Evolutionary conservation across 805 yeast genomes (phyloP), one percentile per base, ranked within the genome.

Genomic region (Komagataella phaffii): DNA sequence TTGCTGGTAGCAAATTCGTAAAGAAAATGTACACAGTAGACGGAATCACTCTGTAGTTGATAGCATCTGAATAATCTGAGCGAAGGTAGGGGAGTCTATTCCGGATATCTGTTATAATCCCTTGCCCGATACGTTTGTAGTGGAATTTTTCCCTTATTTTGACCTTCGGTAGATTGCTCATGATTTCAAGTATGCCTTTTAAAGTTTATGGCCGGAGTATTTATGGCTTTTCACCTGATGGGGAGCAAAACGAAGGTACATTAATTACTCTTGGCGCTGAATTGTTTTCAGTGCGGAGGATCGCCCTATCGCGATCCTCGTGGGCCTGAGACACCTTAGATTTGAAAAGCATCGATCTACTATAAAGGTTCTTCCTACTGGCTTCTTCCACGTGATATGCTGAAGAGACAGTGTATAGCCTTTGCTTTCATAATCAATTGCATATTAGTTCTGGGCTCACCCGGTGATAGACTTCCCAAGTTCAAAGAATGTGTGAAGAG

Each of bases 1-100:
- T 75, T 0, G 97, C 97, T 1, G 98, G 98, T 44, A 91, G 71
- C 47, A 91, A 63, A 63, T 93, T 91, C 46, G 96, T 89, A 72
- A 93, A 89, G 65, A 85, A 91, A 12, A 93, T 85, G 63, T 78
- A 88, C 1, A 85, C 68, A 0, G 88, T 81, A 0, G 96, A 73
- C 0, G 99, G 99, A 1, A 91, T 71, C 12, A 90, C 95, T 59
- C 99, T 67, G 63, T 93, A 93, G 61, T 87, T 83, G 66, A 76
- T 72, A 0, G 91, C 91, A 68, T 91, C 98, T 14, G 60, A 75
- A 80, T 91, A 83, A 63, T 91, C 98, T 1, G 88, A 77, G 49
- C 58, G 51, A 61, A 91, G 91, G 59, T 73, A 78, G 0, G 96
- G 96, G 12, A 64, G 54, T 46, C 88, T 63, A 12, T 64, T 63